phyloP scores from a whole-genome alignment of 2,329 filamentous ascomycete species.

The Mollisia scopiformis region DNA sequence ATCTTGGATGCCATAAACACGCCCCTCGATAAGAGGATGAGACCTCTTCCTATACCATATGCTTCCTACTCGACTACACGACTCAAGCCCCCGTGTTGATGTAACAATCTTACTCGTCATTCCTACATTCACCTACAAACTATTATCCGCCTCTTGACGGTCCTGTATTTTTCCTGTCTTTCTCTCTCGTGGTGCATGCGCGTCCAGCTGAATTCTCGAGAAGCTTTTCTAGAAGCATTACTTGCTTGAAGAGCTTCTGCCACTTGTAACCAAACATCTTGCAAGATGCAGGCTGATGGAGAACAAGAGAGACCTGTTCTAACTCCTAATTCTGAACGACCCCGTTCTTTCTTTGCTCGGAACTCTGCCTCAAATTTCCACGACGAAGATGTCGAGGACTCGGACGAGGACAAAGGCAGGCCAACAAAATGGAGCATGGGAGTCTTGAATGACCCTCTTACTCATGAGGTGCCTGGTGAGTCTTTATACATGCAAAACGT shows the following conservation, averaged over 20 bases:
- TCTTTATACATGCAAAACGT: background rate
- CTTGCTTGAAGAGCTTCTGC: background rate
- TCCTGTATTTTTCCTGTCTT: background rate
- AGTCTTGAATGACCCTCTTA: conserved; percentile 79
- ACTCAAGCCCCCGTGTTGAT: background rate
- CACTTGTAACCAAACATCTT: background rate
- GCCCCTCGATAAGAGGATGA: background rate
- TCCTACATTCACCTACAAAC: background rate
- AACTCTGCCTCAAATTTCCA: conserved; percentile 21
- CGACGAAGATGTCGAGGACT: conserved; percentile 12
- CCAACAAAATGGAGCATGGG: conserved; percentile 57
- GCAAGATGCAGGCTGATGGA: conserved; percentile 12
- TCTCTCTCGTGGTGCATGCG: background rate
- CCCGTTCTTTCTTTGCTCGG: conserved; percentile 28
- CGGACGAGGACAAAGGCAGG: conserved; percentile 19
- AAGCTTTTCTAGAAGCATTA: background rate
- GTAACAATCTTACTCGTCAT: background rate
- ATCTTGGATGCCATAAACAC: background rate
- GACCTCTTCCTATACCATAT: background rate
- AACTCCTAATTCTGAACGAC: conserved; percentile 12
- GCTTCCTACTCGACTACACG: background rate
- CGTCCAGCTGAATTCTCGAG: background rate
- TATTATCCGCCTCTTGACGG: background rate
- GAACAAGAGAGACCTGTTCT: background rate
- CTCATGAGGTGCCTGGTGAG: conserved; percentile 85